phyloP scores from a whole-genome alignment of 768 basidiomycete genomes.

The Mycena galopus region DNA sequence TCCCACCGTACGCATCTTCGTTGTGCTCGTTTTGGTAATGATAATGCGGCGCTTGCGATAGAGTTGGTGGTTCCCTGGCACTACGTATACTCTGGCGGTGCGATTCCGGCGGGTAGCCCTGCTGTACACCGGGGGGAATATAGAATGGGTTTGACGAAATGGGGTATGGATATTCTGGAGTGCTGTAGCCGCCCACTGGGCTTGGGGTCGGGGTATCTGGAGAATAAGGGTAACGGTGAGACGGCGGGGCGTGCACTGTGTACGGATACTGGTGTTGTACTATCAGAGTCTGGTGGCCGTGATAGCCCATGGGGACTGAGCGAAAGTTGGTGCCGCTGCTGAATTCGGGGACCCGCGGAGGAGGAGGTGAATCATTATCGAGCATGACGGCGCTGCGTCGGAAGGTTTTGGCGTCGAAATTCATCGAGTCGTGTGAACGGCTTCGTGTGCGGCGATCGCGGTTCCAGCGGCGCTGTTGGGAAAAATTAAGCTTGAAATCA shows the following conservation, averaged over 20 bases:
- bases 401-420: slow-evolving; percentile 17
- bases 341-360: not conserved
- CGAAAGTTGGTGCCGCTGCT: not conserved
- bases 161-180: not conserved
- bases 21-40: not conserved
- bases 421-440: slow-evolving; percentile 19
- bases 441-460: slow-evolving; percentile 7
- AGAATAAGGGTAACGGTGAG: not conserved
- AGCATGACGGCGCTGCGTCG: slow-evolving; percentile 22
- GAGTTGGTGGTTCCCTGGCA: not conserved
- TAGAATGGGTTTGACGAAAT: slow-evolving; percentile 3
- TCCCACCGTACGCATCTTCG: slow-evolving; percentile 26
- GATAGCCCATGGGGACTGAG: slow-evolving; percentile 15
- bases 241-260: not conserved
- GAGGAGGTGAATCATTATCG: not conserved
- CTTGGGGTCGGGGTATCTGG: not conserved
- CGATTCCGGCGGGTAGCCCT: slow-evolving; percentile 10
- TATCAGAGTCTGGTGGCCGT: not conserved
- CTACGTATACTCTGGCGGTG: not conserved
- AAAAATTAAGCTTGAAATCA: too few relatives aligned
- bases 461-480: slow-evolving; percentile 18
- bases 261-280: not conserved
- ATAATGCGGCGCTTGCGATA: not conserved
- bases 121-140: not conserved
- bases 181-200: not conserved